Percentiles rank a stretch among this genome's conserved stretches.
Conservation (phyloP, 1,139 yeast species). For the Fermentozyma sake region DNA sequence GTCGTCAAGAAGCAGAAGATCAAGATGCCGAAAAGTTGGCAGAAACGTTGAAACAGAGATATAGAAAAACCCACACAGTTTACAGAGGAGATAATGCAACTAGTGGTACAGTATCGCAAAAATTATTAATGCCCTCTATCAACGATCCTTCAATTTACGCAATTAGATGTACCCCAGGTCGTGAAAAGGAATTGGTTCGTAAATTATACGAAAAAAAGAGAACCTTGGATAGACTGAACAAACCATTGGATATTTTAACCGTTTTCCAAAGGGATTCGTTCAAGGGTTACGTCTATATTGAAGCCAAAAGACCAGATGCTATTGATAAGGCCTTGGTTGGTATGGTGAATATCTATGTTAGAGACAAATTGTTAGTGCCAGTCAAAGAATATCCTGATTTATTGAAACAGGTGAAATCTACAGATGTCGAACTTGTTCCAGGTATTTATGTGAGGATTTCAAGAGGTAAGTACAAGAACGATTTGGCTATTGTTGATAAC, state of each 20-base stretch:
- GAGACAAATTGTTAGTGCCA: slow-evolving; percentile 79
- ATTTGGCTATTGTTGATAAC: slow-evolving; percentile 88
- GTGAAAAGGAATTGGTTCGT: slow-evolving; percentile 87
- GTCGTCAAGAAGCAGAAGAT: slow-evolving; percentile 85
- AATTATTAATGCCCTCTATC: slow-evolving; percentile 88
- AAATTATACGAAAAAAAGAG: slow-evolving; percentile 76
- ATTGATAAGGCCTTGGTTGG: slow-evolving; percentile 86
- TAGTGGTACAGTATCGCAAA: slow-evolving; percentile 80
- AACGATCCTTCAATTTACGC: slow-evolving; percentile 98
- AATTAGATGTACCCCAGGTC: slow-evolving; percentile 86
- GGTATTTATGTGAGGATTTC: slow-evolving; percentile 90
- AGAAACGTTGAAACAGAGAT: slow-evolving; percentile 85
- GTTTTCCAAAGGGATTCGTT: slow-evolving; percentile 94
- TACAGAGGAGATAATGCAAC: slow-evolving; percentile 82
- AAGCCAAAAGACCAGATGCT: slow-evolving; percentile 91
- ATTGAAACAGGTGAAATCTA: slow-evolving; percentile 82
- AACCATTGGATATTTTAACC: slow-evolving; percentile 73
- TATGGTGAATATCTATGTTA: slow-evolving; percentile 76
- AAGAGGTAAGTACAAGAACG: slow-evolving; percentile 90
- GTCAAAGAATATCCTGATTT: slow-evolving; percentile 94
- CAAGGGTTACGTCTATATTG: slow-evolving; percentile 86
- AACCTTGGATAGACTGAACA: slow-evolving; percentile 57
- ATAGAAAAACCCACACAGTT: slow-evolving; percentile 81
- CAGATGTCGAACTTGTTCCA: slow-evolving; percentile 83
- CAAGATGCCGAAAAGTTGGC: slow-evolving; percentile 96